A percentile compares a stretch with the other conserved stretches of the same genome.
These are phyloP conservation scores for Blastobotrys muscicola DNA, from an alignment of 805 yeast species.

Conservation along the genomic window DNA sequence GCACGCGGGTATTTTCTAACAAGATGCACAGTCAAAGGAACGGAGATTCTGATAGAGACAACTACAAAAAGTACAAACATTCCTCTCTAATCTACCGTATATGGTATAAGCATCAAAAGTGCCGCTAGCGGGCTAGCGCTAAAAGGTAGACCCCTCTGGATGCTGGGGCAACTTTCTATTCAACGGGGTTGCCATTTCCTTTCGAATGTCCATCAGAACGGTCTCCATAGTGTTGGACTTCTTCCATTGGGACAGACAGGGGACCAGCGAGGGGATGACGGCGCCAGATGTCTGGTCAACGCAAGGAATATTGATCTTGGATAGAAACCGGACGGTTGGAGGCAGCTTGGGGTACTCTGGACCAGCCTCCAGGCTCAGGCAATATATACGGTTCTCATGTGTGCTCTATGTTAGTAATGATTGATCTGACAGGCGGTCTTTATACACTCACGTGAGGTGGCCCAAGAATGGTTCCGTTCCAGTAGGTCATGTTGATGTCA, in stretches of 20 bases:
- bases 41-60: background rate
- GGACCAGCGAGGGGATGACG: conserved; percentile 44
- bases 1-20: background rate
- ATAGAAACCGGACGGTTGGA: conserved; percentile 70
- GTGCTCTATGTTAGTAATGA: conserved; percentile 31
- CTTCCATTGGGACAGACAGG: conserved; percentile 75
- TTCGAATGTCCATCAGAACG: conserved; percentile 78
- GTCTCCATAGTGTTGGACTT: conserved; percentile 89
- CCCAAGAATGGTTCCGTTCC: conserved; percentile 98
- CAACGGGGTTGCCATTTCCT: conserved; percentile 71
- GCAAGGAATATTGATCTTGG: conserved; percentile 85
- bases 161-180: conserved; percentile 89
- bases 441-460: conserved; percentile 63
- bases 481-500: conserved; percentile 85
- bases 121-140: no score
- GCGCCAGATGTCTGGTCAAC: conserved; percentile 57
- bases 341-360: conserved; percentile 81
- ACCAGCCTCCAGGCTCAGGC: conserved; percentile 73
- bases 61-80: background rate
- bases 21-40: background rate
- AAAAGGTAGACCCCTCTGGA: conserved; percentile 69
- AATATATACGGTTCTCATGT: conserved; percentile 91
- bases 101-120: no score
- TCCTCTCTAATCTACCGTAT: background rate
- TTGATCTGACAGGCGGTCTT: no score